Percentiles rank a stretch among this genome's conserved stretches.
These are phyloP conservation scores for Acacia melanoxylon DNA, from an alignment of 306 rosid species.

Conservation along the genomic window DNA sequence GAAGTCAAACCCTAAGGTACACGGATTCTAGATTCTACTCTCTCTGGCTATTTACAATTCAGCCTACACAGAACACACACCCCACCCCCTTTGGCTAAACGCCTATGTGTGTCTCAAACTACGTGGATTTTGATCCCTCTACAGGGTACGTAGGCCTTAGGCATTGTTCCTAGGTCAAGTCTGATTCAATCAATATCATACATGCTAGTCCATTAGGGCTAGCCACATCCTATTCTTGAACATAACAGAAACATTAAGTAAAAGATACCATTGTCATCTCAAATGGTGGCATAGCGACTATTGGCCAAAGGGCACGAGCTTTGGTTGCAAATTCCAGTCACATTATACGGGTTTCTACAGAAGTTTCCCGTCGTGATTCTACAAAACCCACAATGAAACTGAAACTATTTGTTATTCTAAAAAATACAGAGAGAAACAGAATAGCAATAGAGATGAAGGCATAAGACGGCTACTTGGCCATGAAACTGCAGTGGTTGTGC, in stretches of 20 bases:
- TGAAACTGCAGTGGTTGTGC: slow-evolving; percentile 49
- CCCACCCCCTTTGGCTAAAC: too few relatives aligned
- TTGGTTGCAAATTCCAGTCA: slow-evolving; percentile 88
- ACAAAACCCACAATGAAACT: neutral
- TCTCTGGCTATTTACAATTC: too few relatives aligned
- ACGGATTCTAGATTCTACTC: too few relatives aligned
- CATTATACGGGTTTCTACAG: slow-evolving; percentile 86
- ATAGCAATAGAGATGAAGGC: neutral
- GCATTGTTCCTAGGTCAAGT: too few relatives aligned
- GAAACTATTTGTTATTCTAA: neutral
- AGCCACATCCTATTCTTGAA: too few relatives aligned
- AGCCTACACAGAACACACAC: too few relatives aligned
- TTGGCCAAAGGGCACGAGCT: slow-evolving; percentile 94
- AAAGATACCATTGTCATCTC: slow-evolving; percentile 74
- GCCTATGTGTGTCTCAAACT: too few relatives aligned
- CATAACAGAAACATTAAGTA: neutral
- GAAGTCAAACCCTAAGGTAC: too few relatives aligned
- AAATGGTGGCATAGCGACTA: slow-evolving; percentile 94
- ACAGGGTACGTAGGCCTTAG: too few relatives aligned
- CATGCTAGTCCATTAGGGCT: too few relatives aligned
- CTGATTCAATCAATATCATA: too few relatives aligned
- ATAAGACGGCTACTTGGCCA: slow-evolving; percentile 39
- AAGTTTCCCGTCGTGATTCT: slow-evolving; percentile 75
- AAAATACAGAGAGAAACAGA: neutral
- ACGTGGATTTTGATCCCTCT: too few relatives aligned